Percentiles rank a stretch among this genome's conserved stretches.
phyloP scores from a whole-genome alignment of 768 basidiomycete genomes.

The Paxillus rubicundulus region DNA sequence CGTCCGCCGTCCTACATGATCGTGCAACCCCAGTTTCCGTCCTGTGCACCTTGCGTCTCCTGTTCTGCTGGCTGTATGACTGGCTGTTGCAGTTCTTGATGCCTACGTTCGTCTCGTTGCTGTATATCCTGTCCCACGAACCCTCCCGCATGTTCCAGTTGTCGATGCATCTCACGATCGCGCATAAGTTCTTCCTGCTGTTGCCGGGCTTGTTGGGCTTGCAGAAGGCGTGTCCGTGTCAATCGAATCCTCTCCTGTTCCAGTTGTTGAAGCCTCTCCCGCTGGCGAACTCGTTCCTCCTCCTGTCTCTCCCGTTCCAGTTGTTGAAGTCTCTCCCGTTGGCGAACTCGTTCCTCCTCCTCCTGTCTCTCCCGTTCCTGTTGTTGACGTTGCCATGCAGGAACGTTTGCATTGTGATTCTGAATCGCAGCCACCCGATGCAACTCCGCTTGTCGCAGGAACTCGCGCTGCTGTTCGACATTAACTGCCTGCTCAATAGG shows the following conservation, averaged over 20 bases:
- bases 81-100: background rate
- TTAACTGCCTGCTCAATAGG: too few relatives aligned
- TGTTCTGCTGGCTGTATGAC: too few relatives aligned
- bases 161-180: background rate
- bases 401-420: background rate
- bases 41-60: background rate
- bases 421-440: constrained; percentile 2
- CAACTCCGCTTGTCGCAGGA: constrained; percentile 13
- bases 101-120: background rate
- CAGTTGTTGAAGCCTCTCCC: too few relatives aligned
- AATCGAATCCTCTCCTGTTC: too few relatives aligned
- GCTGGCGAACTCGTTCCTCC: too few relatives aligned
- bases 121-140: background rate
- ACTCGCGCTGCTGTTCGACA: too few relatives aligned
- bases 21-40: constrained; percentile 19
- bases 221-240: background rate
- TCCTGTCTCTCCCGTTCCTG: background rate
- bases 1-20: constrained; percentile 18
- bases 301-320: background rate
- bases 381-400: background rate
- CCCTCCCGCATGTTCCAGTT: background rate
- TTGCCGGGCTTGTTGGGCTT: background rate
- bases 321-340: background rate
- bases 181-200: background rate
- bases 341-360: background rate